Base-by-base conservation (phyloP, 352 stramenopile genomes). In the Globisporangium abappressorium region DNA sequence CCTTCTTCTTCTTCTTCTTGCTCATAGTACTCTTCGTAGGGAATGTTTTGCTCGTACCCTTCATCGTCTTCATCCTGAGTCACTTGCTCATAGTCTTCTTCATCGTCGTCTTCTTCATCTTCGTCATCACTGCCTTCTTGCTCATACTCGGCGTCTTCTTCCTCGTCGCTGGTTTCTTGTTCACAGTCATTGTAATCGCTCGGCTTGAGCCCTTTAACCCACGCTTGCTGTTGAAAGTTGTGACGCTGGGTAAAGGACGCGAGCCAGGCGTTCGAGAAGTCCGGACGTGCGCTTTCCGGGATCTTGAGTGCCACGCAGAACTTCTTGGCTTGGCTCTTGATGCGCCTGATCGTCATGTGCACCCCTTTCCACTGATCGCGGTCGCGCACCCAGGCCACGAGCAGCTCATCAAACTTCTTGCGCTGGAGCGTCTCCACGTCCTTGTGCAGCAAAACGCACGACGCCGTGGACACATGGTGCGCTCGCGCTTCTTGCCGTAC, bases 251-350 rank as follows among this genome's bases (percentile, higher is more conserved):
- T 72, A 56, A 89, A 87, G 54, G 78, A 80, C 36, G 69, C 74
- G 68, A 87, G 77, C 78, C 80, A 90, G 20, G 80, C 80, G 64
- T 81, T 87, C 43, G 82, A 90, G 68, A 86, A 90, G 34, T 69
- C 72, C 70, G 84, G 70, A 60, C 73, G 68, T n/a, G 66, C 66
- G 14, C 63, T 46, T 49, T 82, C 65, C 5, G 38, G 4, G n/a
- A 57, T 51, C n/a, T 64, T 41, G 46, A 79, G 62, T 67, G 85
- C 70, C 59, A 79, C 69, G 2, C 75, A 78, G 34, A 86, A 57
- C 20, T 69, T 64, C 15, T 70, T 41, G 6, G 80, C 79, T 57
- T 78, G 75, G 28, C 74, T 73, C 71, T 77, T 75, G 68, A 79
- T 78, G 60, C 57, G 68, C 12, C 68, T 57, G 26, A 70, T 68